Conservation (phyloP, 176 grass and related monocot species). For the Phragmites australis region DNA sequence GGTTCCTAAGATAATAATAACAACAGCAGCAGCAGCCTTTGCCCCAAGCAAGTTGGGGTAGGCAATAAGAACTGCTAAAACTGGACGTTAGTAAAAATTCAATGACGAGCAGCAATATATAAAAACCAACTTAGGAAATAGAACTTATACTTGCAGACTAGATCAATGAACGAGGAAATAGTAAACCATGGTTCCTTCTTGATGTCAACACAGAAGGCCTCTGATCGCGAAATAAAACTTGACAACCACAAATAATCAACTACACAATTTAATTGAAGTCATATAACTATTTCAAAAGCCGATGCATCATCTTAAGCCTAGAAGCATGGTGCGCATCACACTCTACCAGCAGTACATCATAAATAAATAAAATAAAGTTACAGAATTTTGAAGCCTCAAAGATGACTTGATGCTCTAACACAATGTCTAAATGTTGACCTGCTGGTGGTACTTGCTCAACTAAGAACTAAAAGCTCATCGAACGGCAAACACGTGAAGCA, state of each 20-base stretch:
- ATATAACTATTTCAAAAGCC: slow-evolving; percentile 10
- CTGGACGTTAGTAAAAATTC: background rate
- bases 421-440: background rate
- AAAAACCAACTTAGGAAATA: slow-evolving; percentile 1
- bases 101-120: slow-evolving; percentile 1
- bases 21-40: too few relatives aligned
- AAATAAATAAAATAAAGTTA: background rate
- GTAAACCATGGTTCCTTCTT: background rate
- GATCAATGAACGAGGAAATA: slow-evolving; percentile 5
- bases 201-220: slow-evolving; percentile 18
- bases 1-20: too few relatives aligned
- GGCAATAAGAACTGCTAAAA: background rate
- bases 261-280: background rate
- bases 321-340: slow-evolving; percentile 20
- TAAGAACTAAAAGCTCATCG: slow-evolving; percentile 1
- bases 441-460: background rate
- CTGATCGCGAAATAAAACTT: slow-evolving; percentile 21
- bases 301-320: background rate
- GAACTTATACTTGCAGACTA: background rate
- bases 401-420: background rate
- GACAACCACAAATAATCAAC: background rate
- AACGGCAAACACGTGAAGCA: slow-evolving; percentile 13
- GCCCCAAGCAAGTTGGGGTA: too few relatives aligned
- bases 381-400: slow-evolving; percentile 22
- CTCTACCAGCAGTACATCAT: slow-evolving; percentile 8